Evolutionary conservation across 1,139 yeast species (phyloP).

Genomic region (Protomyces arabidopsidicola): DNA sequence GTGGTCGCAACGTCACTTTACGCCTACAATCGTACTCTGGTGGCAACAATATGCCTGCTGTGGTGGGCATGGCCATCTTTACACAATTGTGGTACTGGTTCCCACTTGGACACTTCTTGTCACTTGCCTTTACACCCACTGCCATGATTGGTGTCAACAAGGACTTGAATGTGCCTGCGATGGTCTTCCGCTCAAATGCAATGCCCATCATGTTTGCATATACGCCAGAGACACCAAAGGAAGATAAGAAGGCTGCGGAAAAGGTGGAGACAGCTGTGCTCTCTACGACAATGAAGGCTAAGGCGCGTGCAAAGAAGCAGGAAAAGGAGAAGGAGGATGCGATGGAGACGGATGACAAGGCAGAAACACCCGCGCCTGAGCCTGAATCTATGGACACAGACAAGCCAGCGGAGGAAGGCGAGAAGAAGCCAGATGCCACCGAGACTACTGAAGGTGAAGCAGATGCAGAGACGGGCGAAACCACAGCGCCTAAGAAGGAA

Average conservation of each 20-base stretch:
- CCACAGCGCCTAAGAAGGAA: conserved; percentile 37
- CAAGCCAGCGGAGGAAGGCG: conserved; percentile 34
- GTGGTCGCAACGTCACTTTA: conserved; percentile 96
- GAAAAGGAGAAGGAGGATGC: conserved; percentile 46
- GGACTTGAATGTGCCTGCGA: conserved; percentile 81
- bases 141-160: conserved; percentile 80
- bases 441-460: conserved; percentile 21
- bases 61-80: conserved; percentile 86
- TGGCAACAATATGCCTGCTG: conserved; percentile 81
- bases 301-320: conserved; percentile 77
- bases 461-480: background rate
- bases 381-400: conserved; percentile 40
- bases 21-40: conserved; percentile 89
- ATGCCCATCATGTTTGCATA: conserved; percentile 77
- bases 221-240: conserved; percentile 82
- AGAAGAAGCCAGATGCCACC: conserved; percentile 28
- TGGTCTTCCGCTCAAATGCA: conserved; percentile 74
- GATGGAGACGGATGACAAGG: conserved; percentile 40
- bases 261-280: conserved; percentile 89
- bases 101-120: conserved; percentile 89
- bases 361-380: conserved; percentile 36
- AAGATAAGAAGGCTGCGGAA: conserved; percentile 77
- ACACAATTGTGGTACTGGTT: conserved; percentile 98
- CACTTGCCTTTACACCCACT: conserved; percentile 89
- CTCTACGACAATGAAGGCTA: conserved; percentile 88